A percentile compares a stretch with the other conserved stretches of the same genome.
These are phyloP conservation scores for Trichoderma polysporum DNA, from an alignment of 2,329 filamentous ascomycete species.

Conservation along the genomic window DNA sequence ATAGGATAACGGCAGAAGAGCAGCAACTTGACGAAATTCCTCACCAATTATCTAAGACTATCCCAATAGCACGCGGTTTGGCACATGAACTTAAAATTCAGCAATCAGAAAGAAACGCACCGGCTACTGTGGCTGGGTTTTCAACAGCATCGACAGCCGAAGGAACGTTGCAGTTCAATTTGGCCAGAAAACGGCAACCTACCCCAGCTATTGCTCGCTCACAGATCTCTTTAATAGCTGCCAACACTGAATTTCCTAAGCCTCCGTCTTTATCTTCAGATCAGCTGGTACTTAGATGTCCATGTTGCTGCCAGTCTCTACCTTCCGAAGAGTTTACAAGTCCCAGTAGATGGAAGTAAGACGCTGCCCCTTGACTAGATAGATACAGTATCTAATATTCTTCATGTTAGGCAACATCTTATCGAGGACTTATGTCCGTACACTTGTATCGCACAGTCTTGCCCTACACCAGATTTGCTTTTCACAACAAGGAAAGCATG, in stretches of 20 bases:
- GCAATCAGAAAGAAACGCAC: neutral
- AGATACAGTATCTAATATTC: neutral
- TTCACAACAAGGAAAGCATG: constrained; percentile 16
- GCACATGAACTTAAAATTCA: neutral
- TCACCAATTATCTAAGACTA: neutral
- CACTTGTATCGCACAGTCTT: constrained; percentile 21
- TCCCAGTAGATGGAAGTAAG: neutral
- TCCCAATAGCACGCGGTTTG: neutral
- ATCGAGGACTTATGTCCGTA: constrained; percentile 20
- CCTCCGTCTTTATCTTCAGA: neutral
- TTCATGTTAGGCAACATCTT: constrained; percentile 17
- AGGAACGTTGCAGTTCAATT: neutral
- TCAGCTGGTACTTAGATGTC: constrained; percentile 7
- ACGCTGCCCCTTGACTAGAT: neutral
- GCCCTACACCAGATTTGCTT: constrained; percentile 8
- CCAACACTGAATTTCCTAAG: neutral
- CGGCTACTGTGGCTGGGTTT: neutral
- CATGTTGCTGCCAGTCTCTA: constrained; percentile 22
- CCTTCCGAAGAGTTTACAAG: neutral
- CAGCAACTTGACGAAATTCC: neutral
- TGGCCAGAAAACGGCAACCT: neutral
- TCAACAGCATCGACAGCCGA: neutral
- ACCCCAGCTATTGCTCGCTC: neutral
- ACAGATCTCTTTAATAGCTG: neutral
- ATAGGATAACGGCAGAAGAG: neutral